Base-by-base conservation (phyloP, 1,284 basidiomycete genomes). In the Sphagnurus paluster region DNA sequence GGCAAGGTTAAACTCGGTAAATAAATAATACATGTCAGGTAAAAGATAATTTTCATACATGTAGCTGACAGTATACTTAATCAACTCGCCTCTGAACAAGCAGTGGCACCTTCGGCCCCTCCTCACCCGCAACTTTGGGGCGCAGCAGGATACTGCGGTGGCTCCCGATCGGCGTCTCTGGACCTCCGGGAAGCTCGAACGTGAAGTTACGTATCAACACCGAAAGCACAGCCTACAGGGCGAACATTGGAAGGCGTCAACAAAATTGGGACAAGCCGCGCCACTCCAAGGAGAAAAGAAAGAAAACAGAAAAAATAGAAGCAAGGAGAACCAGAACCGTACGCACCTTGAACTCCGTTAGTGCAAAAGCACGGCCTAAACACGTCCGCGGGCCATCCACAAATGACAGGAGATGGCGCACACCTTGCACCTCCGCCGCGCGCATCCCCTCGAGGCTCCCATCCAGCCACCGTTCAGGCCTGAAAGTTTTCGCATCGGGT, bases 381-480 rank as follows among this genome's bases (percentile, higher is more conserved):
- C 75, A 78, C 19, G 62, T 67, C 41, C 74, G 66, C 1, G 76
- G 72, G 3, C 78, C 77, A 54, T 74, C 74, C 0, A 68, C 64
- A 45, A 80, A 80, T 1, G 74, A 74, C 53, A 79, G 61, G 23
- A 79, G 46, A 54, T 74, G 64, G 21, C 65, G 57, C 51, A 73
- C 57, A 0, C 75, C 70, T 40, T 66, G 64, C 2, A 76, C 58
- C 35, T 72, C 64, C 62, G 66, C 39, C 64, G 61, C 59, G 58
- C 60, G 49, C 56, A 46, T 37, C 21, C 49, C 30, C 5, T 35
- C 44, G 3, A n/a, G n/a, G n/a, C n/a, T n/a, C n/a, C 56, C 54
- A 8, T 60, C 55, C 11, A 71, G 47, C 68, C 68, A 70, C 28
- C 69, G 55, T 32, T 68, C 66, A 4, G 69, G 68, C 32, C 57